A percentile compares a stretch with the other conserved stretches of the same genome.
These are phyloP conservation scores for Cyclotella sp. DNA, from an alignment of 108 stramenopile species.

Conservation along the genomic window DNA sequence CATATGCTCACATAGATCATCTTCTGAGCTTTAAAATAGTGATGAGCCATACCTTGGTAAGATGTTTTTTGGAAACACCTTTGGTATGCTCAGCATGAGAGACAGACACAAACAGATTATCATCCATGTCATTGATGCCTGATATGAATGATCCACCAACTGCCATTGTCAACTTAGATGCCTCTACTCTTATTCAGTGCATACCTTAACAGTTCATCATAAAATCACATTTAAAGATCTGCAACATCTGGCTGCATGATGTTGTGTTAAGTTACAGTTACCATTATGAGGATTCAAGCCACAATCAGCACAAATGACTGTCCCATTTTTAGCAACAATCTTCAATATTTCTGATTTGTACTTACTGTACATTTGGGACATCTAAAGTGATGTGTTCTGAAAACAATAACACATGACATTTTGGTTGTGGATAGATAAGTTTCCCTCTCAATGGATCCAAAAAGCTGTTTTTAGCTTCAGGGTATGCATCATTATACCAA, in stretches of 20 bases:
- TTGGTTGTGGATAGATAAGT: no score
- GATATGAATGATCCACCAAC: background rate
- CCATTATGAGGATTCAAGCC: background rate
- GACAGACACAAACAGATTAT: background rate
- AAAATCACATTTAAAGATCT: no score
- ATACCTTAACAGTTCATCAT: no score
- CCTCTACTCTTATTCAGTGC: no score
- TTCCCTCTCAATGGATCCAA: no score
- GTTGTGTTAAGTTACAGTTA: no score
- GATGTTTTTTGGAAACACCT: constrained; percentile 32
- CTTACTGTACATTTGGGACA: no score
- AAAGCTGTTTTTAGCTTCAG: constrained; percentile 11
- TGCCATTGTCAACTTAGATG: background rate
- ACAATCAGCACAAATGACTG: background rate
- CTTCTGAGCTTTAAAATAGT: constrained; percentile 15
- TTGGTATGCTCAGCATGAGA: constrained; percentile 1
- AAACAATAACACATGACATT: no score
- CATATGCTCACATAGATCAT: constrained; percentile 37
- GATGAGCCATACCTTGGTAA: constrained; percentile 49
- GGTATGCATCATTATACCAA: constrained; percentile 24
- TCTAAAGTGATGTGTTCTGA: no score
- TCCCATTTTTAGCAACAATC: background rate
- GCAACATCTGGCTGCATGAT: no score
- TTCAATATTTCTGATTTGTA: no score
- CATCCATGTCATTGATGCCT: background rate